Conservation (phyloP, 768 basidiomycete genomes). For the Coprinopsis cinerea region DNA sequence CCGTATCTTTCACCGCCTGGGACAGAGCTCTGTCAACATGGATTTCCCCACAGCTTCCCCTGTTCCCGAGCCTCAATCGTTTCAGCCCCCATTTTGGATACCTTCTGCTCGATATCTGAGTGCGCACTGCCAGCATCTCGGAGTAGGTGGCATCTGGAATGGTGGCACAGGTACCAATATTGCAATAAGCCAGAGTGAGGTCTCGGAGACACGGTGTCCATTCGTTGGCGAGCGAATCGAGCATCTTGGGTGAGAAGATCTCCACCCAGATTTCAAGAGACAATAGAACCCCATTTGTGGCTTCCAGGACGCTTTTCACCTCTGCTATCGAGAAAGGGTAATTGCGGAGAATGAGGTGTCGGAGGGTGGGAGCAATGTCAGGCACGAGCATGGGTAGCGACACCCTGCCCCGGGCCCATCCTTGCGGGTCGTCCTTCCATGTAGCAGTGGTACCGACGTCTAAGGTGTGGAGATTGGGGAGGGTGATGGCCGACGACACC, state of each 20-base stretch:
- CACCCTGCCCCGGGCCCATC: background rate
- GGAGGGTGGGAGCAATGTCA: background rate
- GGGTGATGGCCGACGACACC: constrained; percentile 7
- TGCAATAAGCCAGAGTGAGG: constrained; percentile 1
- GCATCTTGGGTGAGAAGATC: background rate
- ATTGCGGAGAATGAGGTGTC: background rate
- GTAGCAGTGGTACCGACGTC: constrained; percentile 14
- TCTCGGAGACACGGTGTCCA: background rate
- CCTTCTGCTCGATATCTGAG: background rate
- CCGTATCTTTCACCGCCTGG: background rate
- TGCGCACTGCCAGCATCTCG: background rate
- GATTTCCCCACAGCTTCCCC: constrained; percentile 1
- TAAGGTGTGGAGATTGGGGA: constrained; percentile 10
- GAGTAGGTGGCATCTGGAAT: background rate
- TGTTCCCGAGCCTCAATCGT: background rate
- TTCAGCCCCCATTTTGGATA: constrained; percentile 6
- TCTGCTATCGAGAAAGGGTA: background rate
- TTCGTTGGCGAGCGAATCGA: background rate
- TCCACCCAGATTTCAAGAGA: background rate
- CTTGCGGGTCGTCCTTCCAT: background rate
- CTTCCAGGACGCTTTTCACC: background rate
- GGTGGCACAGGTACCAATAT: background rate
- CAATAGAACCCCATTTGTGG: background rate
- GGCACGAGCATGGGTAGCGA: background rate
- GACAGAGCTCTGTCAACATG: constrained; percentile 1